phyloP scores from a whole-genome alignment of 257 asterid species.

The Penstemon barbatus region DNA sequence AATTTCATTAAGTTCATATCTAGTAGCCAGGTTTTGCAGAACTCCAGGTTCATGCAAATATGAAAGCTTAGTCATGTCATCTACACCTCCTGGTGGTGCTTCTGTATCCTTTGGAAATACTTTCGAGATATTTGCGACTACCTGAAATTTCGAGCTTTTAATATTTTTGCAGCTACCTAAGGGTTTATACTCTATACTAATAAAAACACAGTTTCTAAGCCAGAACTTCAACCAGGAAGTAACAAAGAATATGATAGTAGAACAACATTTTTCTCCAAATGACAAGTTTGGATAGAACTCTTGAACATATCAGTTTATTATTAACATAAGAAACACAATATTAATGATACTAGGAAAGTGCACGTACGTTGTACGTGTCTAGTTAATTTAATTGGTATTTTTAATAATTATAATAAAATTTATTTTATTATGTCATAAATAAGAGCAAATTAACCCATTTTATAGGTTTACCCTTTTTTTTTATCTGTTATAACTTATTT shows the following conservation, averaged over 20 bases:
- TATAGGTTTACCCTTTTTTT: too few relatives aligned
- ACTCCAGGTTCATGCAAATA: constrained; percentile 99
- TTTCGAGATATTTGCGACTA: constrained; percentile 72
- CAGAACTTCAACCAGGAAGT: not conserved
- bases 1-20: constrained; percentile 98
- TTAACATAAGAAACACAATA: not conserved
- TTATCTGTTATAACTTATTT: too few relatives aligned
- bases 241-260: not conserved
- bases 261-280: constrained; percentile 13
- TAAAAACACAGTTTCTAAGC: not conserved
- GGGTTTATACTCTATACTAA: not conserved
- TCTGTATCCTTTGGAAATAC: constrained; percentile 93
- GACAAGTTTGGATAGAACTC: constrained; percentile 23
- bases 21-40: constrained; percentile 84
- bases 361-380: too few relatives aligned
- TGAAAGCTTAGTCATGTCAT: constrained; percentile 99
- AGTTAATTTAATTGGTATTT: too few relatives aligned
- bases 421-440: too few relatives aligned
- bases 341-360: too few relatives aligned
- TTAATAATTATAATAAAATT: too few relatives aligned
- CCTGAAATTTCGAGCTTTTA: constrained; percentile 45
- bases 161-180: constrained; percentile 15
- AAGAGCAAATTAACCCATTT: too few relatives aligned
- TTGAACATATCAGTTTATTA: not conserved
- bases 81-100: constrained; percentile 98